Percentiles rank a stretch among this genome's conserved stretches.
Evolutionary conservation across 768 basidiomycete species (phyloP).

Genomic region (Rhizopogon rudus): DNA sequence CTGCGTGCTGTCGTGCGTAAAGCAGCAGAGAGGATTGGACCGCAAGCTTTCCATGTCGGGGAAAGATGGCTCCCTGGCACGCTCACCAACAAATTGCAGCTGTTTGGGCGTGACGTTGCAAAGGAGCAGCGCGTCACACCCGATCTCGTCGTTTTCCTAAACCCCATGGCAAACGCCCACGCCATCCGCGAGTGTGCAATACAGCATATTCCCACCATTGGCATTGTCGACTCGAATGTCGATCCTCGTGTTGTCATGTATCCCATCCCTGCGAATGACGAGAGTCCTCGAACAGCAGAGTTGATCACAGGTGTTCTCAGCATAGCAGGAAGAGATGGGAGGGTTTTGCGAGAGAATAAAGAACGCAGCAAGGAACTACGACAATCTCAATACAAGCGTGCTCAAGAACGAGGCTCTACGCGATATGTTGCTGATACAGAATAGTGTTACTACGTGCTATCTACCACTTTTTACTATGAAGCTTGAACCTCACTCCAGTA

Average conservation of each 20-base stretch:
- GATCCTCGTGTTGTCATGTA: slow-evolving; percentile 98
- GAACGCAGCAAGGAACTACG: slow-evolving; percentile 14
- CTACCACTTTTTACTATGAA: slow-evolving; percentile 29
- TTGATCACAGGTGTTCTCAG: slow-evolving; percentile 87
- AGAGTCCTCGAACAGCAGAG: slow-evolving; percentile 87
- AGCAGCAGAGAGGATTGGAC: slow-evolving; percentile 74
- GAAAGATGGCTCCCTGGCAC: slow-evolving; percentile 95
- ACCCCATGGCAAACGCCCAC: slow-evolving; percentile 78
- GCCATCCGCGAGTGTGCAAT: slow-evolving; percentile 90
- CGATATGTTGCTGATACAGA: not conserved
- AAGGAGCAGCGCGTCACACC: slow-evolving; percentile 59
- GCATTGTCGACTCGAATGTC: slow-evolving; percentile 90
- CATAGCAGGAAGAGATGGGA: slow-evolving; percentile 78
- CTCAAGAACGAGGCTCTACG: slow-evolving; percentile 1
- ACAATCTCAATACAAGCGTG: not conserved
- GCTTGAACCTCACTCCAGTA: slow-evolving; percentile 69
- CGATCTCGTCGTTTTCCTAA: slow-evolving; percentile 88
- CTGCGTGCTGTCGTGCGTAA: slow-evolving; percentile 68
- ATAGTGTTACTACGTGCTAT: not conserved
- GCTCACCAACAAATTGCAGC: slow-evolving; percentile 77
- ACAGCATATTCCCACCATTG: slow-evolving; percentile 89
- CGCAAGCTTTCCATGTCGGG: slow-evolving; percentile 79
- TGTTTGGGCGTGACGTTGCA: slow-evolving; percentile 59
- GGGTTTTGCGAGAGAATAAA: slow-evolving; percentile 37
- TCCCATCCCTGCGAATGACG: slow-evolving; percentile 98